Evolutionary conservation across 1,284 basidiomycete species (phyloP), one percentile per base, ranked within the genome.

Genomic region (Microbotryum intermedium): DNA sequence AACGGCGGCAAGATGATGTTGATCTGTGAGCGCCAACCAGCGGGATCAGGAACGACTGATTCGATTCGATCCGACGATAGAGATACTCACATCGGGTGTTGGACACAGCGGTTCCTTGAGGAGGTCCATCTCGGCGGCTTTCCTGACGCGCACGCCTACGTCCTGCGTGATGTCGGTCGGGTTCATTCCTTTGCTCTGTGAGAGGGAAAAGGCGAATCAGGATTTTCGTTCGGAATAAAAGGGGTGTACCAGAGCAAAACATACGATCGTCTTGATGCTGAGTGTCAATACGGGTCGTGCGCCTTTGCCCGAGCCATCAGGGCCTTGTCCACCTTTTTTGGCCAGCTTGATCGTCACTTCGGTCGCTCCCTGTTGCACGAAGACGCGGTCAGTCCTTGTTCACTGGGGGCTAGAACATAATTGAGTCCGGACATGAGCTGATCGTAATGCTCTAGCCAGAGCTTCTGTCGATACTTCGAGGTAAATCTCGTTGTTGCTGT

Each of bases 401-500:
- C 11, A 8, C 25, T 5, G 44, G 18, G 13, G 47, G 34, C 2
- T 1, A 23, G 13, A 21, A 26, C 6, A 46, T 2, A 16, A 25
- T 7, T 21, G 29, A 16, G 50, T 13, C 10, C 64, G 25, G 20
- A 66, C 66, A 6, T 39, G 21, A 11, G 59, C 58, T 3, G 54
- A 70, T 18, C 66, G 65, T 26, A 75, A 65, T 6, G 73, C 73
- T 30, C 70, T 64, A 20, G 70, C 60, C 30, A 75, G 65, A 8
- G 70, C 67, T 42, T 75, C 74, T n/a, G 72, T 69, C 34, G 67
- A 56, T 34, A 75, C 67, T 52, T 75, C 72, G 61, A 75, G 68
- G 66, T 72, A 73, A 66, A 75, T 74, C 59, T 72, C 71, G 66
- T 74, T 74, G 56, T 72, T 64, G 45, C 65, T 67, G 61, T 75